A percentile compares a stretch with the other conserved stretches of the same genome.
Evolutionary conservation across 345 rosid genomes (phyloP).

Genomic region (Aquilaria sinensis): DNA sequence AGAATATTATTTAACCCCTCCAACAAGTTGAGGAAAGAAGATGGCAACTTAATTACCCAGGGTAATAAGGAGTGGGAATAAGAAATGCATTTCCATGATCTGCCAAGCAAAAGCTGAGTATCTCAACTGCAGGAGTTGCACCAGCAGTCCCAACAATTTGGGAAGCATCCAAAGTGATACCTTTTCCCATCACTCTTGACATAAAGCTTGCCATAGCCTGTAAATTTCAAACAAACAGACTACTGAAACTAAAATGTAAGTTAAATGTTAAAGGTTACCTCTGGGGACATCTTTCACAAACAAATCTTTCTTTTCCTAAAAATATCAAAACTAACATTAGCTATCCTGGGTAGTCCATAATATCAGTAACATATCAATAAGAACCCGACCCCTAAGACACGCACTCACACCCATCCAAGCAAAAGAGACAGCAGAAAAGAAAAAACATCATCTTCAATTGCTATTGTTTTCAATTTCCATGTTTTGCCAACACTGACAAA

Average conservation of each 20-base stretch:
- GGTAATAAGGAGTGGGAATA: conserved; percentile 84
- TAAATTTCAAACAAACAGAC: conserved; percentile 8
- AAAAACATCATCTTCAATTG: too few species aligned
- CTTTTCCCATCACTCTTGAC: conserved; percentile 53
- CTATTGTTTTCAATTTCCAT: too few species aligned
- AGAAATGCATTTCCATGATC: conserved; percentile 89
- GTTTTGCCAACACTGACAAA: too few species aligned
- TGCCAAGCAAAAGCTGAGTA: conserved; percentile 79
- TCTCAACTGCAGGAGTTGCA: conserved; percentile 89
- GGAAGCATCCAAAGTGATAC: conserved; percentile 58
- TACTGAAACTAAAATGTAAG: neutral
- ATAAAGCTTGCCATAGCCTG: conserved; percentile 87
- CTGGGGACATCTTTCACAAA: too few species aligned
- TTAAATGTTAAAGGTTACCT: too few species aligned
- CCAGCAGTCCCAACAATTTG: conserved; percentile 73
- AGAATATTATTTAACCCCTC: neutral
- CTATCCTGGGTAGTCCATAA: too few species aligned
- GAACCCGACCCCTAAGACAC: too few species aligned
- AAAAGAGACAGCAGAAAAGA: too few species aligned
- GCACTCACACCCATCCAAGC: too few species aligned
- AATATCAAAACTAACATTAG: too few species aligned
- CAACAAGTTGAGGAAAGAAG: neutral
- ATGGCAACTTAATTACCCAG: conserved; percentile 61
- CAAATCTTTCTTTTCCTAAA: too few species aligned
- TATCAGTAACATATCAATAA: too few species aligned